These are phyloP conservation scores for Ilyonectria destructans DNA, from an alignment of 2,329 filamentous ascomycete genomes.

Conservation along the genomic window DNA sequence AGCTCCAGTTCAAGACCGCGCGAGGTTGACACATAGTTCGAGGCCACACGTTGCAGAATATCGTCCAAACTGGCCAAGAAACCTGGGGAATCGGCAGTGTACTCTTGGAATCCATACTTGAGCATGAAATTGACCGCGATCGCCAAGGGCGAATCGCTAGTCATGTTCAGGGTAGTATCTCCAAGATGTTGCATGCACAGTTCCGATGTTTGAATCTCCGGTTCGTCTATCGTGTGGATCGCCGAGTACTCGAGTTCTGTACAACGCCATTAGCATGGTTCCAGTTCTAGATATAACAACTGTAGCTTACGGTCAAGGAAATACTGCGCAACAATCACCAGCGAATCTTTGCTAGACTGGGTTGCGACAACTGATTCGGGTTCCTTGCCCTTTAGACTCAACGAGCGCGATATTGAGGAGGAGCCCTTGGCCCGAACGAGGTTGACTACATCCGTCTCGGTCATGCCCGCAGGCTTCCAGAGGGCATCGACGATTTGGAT, in stretches of 20 bases:
- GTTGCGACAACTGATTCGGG: slow-evolving; percentile 54
- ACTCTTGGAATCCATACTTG: slow-evolving; percentile 55
- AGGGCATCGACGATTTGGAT: slow-evolving; percentile 62
- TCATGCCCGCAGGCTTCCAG: slow-evolving; percentile 64
- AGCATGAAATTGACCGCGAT: slow-evolving; percentile 58
- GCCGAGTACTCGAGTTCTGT: slow-evolving; percentile 65
- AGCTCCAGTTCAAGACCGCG: slow-evolving; percentile 68
- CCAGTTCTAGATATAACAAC: no score
- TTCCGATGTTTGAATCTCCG: slow-evolving; percentile 58
- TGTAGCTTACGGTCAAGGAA: slow-evolving; percentile 67
- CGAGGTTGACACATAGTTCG: slow-evolving; percentile 58
- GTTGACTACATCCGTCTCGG: slow-evolving; percentile 48
- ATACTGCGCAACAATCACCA: slow-evolving; percentile 61
- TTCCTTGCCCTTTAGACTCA: slow-evolving; percentile 62
- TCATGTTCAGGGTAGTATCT: slow-evolving; percentile 49
- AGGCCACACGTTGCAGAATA: slow-evolving; percentile 56
- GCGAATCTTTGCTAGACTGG: slow-evolving; percentile 52
- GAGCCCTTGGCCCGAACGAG: slow-evolving; percentile 45
- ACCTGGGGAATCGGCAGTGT: slow-evolving; percentile 48
- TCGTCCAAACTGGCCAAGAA: slow-evolving; percentile 55
- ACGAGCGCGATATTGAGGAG: slow-evolving; percentile 39
- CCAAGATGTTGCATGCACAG: slow-evolving; percentile 61
- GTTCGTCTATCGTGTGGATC: slow-evolving; percentile 50
- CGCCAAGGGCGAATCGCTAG: slow-evolving; percentile 53
- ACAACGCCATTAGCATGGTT: slow-evolving; percentile 9